Base-by-base conservation (phyloP, 768 basidiomycete species). In the Termitomyces sp. region DNA sequence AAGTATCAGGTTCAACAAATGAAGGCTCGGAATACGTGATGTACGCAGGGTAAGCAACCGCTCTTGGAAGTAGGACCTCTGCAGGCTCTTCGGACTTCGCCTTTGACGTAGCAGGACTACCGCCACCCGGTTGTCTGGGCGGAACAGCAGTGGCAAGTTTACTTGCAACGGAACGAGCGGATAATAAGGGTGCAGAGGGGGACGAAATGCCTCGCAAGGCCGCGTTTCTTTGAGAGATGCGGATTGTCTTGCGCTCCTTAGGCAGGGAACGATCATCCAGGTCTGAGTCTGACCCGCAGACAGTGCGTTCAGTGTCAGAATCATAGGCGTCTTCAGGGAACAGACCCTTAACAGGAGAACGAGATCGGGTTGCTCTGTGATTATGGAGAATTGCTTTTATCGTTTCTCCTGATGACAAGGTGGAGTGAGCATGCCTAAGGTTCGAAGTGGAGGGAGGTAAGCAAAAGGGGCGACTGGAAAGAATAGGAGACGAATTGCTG, bases 321-420 rank as follows among this genome's bases (percentile, higher is more conserved):
- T 64, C 60, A n/a, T 61, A 61, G 26, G 55, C 43, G 20, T 57
- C 56, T 13, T 48, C 13, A 5, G 54, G 40, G 51, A 72, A 72
- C 14, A 72, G 61, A 6, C 71, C 71, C 46, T 70, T 71, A 56
- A 72, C 61, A 2, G 71, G 69, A 4, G 71, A 72, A 26, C 70
- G 69, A 20, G 68, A 58, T n/a, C 66, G 67, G 18, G 48, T 56
- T 18, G 69, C 67, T 43, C 69, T 63, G 38, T 69, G 62, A 36
- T 67, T 66, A 43, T 64, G 51, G 14, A 64, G 50, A 32, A 61
- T 61, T 5, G 62, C 63, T 53, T 53, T 53, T 43, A 62, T 33
- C 32, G 62, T 52, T 49, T 53, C 51, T 30, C 57, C 44, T 8
- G 60, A 48, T n/a, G 60, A 50, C 23, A 50, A 28, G 46, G 48